Evolutionary conservation across 495 filamentous ascomycete genomes (phyloP), one percentile per base, ranked within the genome.

Genomic region (Lophium mytilinum): DNA sequence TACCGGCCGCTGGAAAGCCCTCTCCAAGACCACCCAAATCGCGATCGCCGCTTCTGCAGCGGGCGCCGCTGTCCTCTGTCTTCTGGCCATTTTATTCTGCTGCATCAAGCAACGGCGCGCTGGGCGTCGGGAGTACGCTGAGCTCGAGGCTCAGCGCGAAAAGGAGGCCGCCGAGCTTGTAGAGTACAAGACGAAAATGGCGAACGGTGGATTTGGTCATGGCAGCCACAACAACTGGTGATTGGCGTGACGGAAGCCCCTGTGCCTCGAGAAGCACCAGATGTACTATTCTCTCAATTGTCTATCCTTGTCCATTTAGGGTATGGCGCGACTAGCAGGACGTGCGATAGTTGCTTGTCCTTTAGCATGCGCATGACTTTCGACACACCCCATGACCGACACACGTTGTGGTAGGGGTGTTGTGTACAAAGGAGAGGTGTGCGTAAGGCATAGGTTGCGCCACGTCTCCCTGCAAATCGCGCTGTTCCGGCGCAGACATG

Each of bases 51-150:
- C 51, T 53, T 68, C 64, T 30, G 68, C 78, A 17, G 78, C 73
- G 10, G 81, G 71, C 0, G 81, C 71, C 14, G 78, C 79, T 9
- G 75, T 76, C 17, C 68, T 78, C n/a, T 57, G 78, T 9, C 53
- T 82, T 33, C 70, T 71, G 21, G 70, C 72, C 15, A 73, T 81
- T 51, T 50, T 74, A 9, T 74, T 85, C 61, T 84, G 80, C 71
- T 88, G 81, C 71, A 68, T 89, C 67, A 77, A 75, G 43, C 85
- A 89, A 67, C 78, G 87, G 49, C 76, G 81, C 42, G 74, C 76
- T 39, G 88, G 88, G 33, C 76, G 80, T 57, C 73, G 73, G 24
- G 87, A 90, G 65, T 78, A 80, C 30, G 78, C 76, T 49, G 59
- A 80, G 4, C 77, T 77, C 18, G 76, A 83, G 52, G 74, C 78